Evolutionary conservation across 345 rosid genomes (phyloP), one percentile per base, ranked within the genome.

Genomic region (Capsella bursapastoris): DNA sequence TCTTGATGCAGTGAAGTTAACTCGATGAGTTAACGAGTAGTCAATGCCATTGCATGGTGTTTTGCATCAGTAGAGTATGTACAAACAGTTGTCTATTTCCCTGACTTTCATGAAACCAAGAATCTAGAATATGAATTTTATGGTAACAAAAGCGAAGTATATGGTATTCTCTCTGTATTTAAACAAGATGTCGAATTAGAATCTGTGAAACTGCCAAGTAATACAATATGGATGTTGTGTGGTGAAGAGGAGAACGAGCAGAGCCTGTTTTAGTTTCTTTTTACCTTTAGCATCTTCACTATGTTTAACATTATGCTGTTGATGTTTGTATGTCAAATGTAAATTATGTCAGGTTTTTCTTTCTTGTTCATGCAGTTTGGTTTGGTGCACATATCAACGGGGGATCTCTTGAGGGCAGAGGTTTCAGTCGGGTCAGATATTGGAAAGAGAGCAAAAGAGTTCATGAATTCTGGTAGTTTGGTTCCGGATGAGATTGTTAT

Each of bases 401-500:
- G 98, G 40, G 98, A 93, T 81, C 82, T 93, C 13, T 80, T 91
- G 68, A 88, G 97, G 77, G 95, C 87, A 58, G 93, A 93, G 82
- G 89, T 89, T 1, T 83, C 96, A 76, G 77, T 89, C 12, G 89
- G 83, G 81, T 86, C 97, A 44, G 94, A 89, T 13, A 86, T 88
- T 32, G 97, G 97, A 56, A 84, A 84, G 28, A 87, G 72, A 77
- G 96, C 95, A 8, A 89, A 89, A 77, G 93, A 86, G 74, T 94
- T 80, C 82, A 89, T 89, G 90, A 82, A 87, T 79, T 81, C 84
- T 8, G 98, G 97, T 44, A 77, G 77, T 62, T 86, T 94, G 64
- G 97, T 94, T 78, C 96, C 96, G 0, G 98, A 94, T 81, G 97
- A 91, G 65, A 83, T 91, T 34, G 94, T 91, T 52, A 87, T 86